phyloP scores from a whole-genome alignment of 345 rosid species.

The Noccaea caerulescens region DNA sequence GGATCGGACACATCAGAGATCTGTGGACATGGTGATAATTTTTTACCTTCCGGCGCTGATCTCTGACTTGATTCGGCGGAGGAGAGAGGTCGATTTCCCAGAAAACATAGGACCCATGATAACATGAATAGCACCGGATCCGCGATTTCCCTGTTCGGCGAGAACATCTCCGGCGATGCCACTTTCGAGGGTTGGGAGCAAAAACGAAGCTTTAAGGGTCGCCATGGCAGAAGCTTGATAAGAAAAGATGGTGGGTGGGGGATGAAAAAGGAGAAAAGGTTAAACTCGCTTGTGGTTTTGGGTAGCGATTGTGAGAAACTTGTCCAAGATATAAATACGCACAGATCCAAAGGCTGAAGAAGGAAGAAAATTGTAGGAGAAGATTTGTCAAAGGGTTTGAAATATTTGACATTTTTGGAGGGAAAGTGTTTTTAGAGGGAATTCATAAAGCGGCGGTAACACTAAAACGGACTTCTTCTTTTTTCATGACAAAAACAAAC shows the following conservation, averaged over 20 bases:
- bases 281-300: background rate
- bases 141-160: constrained; percentile 9
- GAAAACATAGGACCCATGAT: constrained; percentile 93
- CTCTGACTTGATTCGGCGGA: constrained; percentile 80
- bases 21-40: background rate
- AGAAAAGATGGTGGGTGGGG: background rate
- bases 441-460: constrained; percentile 19
- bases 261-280: background rate
- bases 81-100: constrained; percentile 91
- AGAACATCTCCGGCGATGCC: constrained; percentile 26
- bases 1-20: background rate
- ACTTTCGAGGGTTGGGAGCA: constrained; percentile 24
- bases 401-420: constrained; percentile 33
- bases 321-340: constrained; percentile 16
- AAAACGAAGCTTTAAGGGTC: constrained; percentile 46
- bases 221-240: constrained; percentile 46
- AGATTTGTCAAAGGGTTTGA: constrained; percentile 42
- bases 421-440: constrained; percentile 24
- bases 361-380: constrained; percentile 37
- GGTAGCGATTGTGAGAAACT: background rate
- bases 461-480: background rate
- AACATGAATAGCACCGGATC: constrained; percentile 76
- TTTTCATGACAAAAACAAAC: no score
- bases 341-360: constrained; percentile 33
- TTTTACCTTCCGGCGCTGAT: constrained; percentile 61